Conservation (phyloP, 306 rosid genomes). For the Urtica urens region DNA sequence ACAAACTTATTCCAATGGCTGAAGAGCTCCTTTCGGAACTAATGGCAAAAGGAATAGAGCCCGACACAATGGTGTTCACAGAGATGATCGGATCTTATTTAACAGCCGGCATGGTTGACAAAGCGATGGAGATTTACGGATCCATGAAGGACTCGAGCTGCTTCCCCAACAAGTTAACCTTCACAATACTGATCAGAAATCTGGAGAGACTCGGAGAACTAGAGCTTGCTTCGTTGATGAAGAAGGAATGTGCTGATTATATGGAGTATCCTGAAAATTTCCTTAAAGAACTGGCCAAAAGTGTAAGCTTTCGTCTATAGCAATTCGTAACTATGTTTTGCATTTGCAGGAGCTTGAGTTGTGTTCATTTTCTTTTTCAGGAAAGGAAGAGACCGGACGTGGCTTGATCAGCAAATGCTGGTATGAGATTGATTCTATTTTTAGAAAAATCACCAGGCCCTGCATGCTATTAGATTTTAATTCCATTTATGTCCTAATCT, state of each 20-base stretch:
- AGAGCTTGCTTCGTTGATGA: conserved; percentile 31
- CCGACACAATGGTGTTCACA: conserved; percentile 44
- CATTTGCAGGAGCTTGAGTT: too few relatives aligned
- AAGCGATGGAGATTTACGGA: conserved; percentile 40
- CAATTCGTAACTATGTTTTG: too few relatives aligned
- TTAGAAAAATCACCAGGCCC: too few relatives aligned
- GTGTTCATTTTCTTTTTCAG: too few relatives aligned
- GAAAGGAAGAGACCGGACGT: too few relatives aligned
- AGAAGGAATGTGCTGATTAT: conserved; percentile 38
- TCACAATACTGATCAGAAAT: conserved; percentile 43
- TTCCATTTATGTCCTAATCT: too few relatives aligned
- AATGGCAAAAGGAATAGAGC: conserved; percentile 35
- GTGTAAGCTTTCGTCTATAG: too few relatives aligned
- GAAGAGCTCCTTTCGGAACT: conserved; percentile 38
- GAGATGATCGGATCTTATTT: conserved; percentile 75
- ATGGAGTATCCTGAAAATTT: conserved; percentile 35
- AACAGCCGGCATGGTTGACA: conserved; percentile 34
- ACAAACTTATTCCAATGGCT: conserved; percentile 38
- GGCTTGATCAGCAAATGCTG: too few relatives aligned
- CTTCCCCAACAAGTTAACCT: conserved; percentile 50
- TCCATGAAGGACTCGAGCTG: conserved; percentile 54
- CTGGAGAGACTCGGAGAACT: conserved; percentile 33
- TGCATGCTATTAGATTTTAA: too few relatives aligned
- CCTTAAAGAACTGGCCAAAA: conserved; percentile 27
- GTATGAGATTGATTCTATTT: too few relatives aligned